Percentiles rank a stretch among this genome's conserved stretches.
Conservation (phyloP, 768 basidiomycete genomes). For the Lyophyllum decastes region DNA sequence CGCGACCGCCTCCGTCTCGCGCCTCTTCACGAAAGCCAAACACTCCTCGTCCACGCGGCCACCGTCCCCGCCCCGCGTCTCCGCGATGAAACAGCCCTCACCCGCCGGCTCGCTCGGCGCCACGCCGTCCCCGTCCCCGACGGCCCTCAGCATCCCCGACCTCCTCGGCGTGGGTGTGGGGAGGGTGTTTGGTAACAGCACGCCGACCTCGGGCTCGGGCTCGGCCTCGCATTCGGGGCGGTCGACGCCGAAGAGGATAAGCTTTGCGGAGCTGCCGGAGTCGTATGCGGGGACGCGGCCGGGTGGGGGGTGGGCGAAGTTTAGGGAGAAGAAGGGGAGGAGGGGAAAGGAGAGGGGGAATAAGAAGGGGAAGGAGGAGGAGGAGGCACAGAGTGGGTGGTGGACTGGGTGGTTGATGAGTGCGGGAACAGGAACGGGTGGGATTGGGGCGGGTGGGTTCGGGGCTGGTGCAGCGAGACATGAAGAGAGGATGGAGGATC, state of each 20-base stretch:
- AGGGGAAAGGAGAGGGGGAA: conserved; percentile 26
- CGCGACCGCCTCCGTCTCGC: conserved; percentile 77
- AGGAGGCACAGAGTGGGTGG: conserved; percentile 23
- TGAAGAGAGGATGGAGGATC: conserved; percentile 55
- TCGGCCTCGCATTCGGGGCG: conserved; percentile 44
- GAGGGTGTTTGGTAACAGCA: conserved; percentile 28
- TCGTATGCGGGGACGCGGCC: conserved; percentile 44
- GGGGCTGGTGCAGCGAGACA: conserved; percentile 21
- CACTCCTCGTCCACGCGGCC: conserved; percentile 64
- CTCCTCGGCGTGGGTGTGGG: conserved; percentile 22
- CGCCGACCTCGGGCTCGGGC: conserved; percentile 45
- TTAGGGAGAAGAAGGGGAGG: conserved; percentile 33
- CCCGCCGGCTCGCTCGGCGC: conserved; percentile 14
- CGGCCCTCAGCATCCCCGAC: conserved; percentile 27
- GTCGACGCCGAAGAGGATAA: conserved; percentile 73
- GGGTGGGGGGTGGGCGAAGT: conserved; percentile 14
- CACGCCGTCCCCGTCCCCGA: conserved; percentile 28
- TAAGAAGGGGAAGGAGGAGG: conserved; percentile 17
- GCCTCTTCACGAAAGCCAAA: conserved; percentile 66
- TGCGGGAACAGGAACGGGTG: conserved; percentile 18
- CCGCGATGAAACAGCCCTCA: conserved; percentile 40
- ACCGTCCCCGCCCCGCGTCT: conserved; percentile 56
- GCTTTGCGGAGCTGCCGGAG: conserved; percentile 76
- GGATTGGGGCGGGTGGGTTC: conserved; percentile 10
- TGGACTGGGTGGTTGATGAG: conserved; percentile 23